Conservation (phyloP, 306 rosid genomes). For the Ochetophila trinervis region DNA sequence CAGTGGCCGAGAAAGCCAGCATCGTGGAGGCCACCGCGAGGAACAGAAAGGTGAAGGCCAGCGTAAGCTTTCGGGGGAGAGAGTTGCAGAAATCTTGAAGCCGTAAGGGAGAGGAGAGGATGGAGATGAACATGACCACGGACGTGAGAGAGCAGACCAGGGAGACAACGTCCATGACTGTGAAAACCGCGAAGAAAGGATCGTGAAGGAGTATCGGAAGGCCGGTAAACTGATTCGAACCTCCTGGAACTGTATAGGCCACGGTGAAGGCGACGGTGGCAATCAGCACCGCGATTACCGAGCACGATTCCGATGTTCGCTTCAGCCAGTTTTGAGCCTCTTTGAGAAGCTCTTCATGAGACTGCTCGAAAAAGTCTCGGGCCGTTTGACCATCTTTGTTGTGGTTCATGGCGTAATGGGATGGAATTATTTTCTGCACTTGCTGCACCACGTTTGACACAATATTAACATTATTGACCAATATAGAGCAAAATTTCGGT, state of each 20-base stretch:
- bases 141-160: conserved; percentile 29
- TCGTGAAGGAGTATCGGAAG: neutral
- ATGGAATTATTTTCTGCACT: neutral
- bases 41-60: no score
- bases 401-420: neutral
- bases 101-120: conserved; percentile 21
- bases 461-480: no score
- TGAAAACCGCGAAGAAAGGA: conserved; percentile 22
- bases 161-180: conserved; percentile 27
- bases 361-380: neutral
- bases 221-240: neutral
- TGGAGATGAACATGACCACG: conserved; percentile 35
- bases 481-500: no score
- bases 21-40: conserved; percentile 14
- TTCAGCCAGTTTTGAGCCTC: neutral
- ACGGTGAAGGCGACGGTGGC: conserved; percentile 9
- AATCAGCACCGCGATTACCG: neutral
- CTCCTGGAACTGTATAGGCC: neutral
- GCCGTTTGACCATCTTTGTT: neutral
- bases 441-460: no score
- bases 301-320: neutral
- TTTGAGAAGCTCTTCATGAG: neutral
- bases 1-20: conserved; percentile 27
- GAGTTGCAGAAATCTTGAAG: conserved; percentile 18
- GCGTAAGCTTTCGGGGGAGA: conserved; percentile 27